Base-by-base conservation (phyloP, 371 early-diverging fungal species). In the Mucor sp. region DNA sequence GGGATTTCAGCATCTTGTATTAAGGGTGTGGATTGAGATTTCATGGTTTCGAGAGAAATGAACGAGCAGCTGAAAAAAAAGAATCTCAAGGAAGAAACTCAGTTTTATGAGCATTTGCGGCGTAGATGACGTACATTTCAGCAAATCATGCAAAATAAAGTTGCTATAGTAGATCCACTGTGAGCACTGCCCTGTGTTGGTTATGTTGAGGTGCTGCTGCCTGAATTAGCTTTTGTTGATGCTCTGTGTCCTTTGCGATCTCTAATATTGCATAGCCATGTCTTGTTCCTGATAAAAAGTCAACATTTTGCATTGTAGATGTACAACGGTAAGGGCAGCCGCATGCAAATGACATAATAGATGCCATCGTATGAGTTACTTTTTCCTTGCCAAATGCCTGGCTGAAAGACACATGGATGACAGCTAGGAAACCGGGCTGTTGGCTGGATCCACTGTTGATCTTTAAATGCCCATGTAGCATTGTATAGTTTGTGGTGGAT, bases 1-100 rank as follows among this genome's bases (percentile, higher is more conserved):
- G 83, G 74, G 37, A 66, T 70, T 56, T 82, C 74, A 14, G 75
- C 83, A 37, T 82, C 83, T 65, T 76, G 65, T 56, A 75, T 70
- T 58, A 75, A 65, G n/a, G 83, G 82, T 19, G 65, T 68, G n/a
- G 77, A 68, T 41, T 77, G 74, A 1, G 58, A 30, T 43, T 70
- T 73, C 76, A 76, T 76, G n/a, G 50, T 56, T 27, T 28, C 17
- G 17, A 27, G 17, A 23, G 50, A 6, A 50, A 9, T 23, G 7
- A 23, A 50, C 21, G 23, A 50, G 41, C 17, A 39, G 41, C 5
- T 9, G n/a, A n/a, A 39, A 39, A 41, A 41, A 41, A 41, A 41
- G 41, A 41, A 41, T 41, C 5, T 41, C 41, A 9, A 17, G 41
- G 41, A 41, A 41, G 41, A 41, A 41, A 41, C 41, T 41, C 41